Base-by-base conservation (phyloP, 768 basidiomycete species). In the Porphyrellus cyaneotinctus region DNA sequence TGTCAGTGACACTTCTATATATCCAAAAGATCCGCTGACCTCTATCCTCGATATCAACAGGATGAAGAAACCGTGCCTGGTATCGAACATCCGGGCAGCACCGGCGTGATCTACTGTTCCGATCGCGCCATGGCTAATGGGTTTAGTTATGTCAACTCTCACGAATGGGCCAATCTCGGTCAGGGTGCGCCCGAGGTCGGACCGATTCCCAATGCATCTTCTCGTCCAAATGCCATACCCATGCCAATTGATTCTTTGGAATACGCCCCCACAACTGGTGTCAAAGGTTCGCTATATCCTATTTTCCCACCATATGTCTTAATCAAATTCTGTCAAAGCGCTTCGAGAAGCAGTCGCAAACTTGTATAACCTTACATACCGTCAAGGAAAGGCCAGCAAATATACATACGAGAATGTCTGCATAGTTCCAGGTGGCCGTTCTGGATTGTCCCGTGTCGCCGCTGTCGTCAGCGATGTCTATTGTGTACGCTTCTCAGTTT, bases 71-170 rank as follows among this genome's bases (percentile, higher is more conserved):
- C 91, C 1, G 83, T 95, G 5, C 92, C 91, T 18, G 91, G 90
- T 44, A 89, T 91, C 62, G 79, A 85, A 64, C 89, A 90, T 65
- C 90, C 90, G 2, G 81, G 82, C 31, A 71, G 71, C 60, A 79
- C 78, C 1, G 74, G 79, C 53, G 83, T 85, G 24, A 84, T 95
- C 63, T 97, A 95, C 67, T 94, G 92, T 70, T 91, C 89, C 2
- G 90, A 94, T 64, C 84, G 93, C 53, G 90, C 93, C n/a, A 91
- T 92, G 75, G 92, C 92, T 12, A 95, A 97, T 64, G 94, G 94
- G 10, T 97, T 93, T 75, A 85, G 74, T 58, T 88, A 90, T 59
- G 80, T 87, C 53, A 74, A 75, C 58, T 84, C 83, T 14, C 85
- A 90, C 62, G 84, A 86, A 58, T 93, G 91, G 91, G 79, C 88